Evolutionary conservation across 2,329 filamentous ascomycete genomes (phyloP).

Genomic region (Xylariales sp.): DNA sequence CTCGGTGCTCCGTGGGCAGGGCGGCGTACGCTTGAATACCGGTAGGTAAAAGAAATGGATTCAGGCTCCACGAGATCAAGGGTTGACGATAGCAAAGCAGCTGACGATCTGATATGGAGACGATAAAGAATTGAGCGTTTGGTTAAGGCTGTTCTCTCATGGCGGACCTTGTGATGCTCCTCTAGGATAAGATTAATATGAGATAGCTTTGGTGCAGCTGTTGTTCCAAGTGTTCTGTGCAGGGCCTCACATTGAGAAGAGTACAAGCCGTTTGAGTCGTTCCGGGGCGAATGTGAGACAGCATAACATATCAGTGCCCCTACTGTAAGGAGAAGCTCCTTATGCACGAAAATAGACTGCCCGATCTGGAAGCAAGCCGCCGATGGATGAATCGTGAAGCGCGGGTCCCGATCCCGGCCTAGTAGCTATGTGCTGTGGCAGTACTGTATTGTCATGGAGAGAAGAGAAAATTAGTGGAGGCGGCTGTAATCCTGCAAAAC

Average conservation of each 20-base stretch:
- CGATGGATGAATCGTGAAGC: slow-evolving; percentile 26
- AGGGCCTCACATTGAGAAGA: neutral
- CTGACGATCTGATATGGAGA: neutral
- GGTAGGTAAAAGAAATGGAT: neutral
- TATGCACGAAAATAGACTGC: slow-evolving; percentile 24
- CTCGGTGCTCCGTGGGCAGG: too few species aligned
- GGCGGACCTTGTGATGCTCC: slow-evolving; percentile 5
- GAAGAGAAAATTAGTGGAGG: slow-evolving; percentile 17
- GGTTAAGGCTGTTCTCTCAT: neutral
- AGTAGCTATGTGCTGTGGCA: neutral
- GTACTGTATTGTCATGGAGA: neutral
- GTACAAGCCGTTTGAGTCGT: neutral
- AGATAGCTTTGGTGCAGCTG: slow-evolving; percentile 4
- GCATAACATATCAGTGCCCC: slow-evolving; percentile 7
- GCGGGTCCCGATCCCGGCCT: slow-evolving; percentile 14
- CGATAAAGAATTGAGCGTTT: neutral
- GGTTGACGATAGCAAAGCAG: neutral
- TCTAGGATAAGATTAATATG: neutral
- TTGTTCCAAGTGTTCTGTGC: neutral
- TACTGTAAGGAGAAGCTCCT: slow-evolving; percentile 10
- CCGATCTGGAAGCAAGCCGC: slow-evolving; percentile 1
- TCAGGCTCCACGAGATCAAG: neutral
- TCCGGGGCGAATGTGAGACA: slow-evolving; percentile 28
- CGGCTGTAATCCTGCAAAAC: slow-evolving; percentile 5
- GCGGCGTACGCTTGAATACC: neutral